Evolutionary conservation across 2,329 filamentous ascomycete genomes (phyloP), one percentile per base, ranked within the genome.

Genomic region (Cladosporium sp.): DNA sequence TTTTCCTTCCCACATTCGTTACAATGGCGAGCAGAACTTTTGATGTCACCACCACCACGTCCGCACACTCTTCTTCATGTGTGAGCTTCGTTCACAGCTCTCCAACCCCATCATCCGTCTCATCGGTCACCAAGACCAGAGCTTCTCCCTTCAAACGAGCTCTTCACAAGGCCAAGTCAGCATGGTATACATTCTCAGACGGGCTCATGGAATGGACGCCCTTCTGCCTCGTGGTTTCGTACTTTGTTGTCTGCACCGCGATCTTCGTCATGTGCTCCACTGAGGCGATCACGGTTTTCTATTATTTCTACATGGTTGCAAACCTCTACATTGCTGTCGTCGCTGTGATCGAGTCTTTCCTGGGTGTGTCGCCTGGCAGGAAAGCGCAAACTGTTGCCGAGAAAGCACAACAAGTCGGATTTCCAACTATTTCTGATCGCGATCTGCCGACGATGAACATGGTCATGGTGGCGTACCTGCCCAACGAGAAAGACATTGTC

Each of bases 401-500:
- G 56, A 71, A 70, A 30, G 72, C 73, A n/a, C 71, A 75, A 51
- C 66, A 66, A 11, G 67, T 53, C 49, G 59, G 23, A 71, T 74
- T 56, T 69, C 72, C 2, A 72, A 69, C 39, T 69, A 72, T 14
- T 30, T 21, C 43, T 8, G 58, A 61, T 18, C 4, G 69, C 30
- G 68, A 81, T 16, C 73, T 83, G 2, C 76, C 77, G 0, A 77
- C 79, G 28, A 74, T 83, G 21, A 81, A 83, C 66, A 72, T 83
- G 48, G 74, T 83, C 62, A 81, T 83, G 63, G 81, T 83, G 2
- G 81, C 81, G 16, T 83, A 83, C 67, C 74, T 83, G n/a, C 81
- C 81, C 5, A 83, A 83, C 65, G 81, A 83, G 69, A 75, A 81
- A 70, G 80, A 83, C 60, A 83, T 83, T 61, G 82, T 83, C 68